phyloP scores from a whole-genome alignment of 768 basidiomycete genomes.

The Tephrocybe sp. region DNA sequence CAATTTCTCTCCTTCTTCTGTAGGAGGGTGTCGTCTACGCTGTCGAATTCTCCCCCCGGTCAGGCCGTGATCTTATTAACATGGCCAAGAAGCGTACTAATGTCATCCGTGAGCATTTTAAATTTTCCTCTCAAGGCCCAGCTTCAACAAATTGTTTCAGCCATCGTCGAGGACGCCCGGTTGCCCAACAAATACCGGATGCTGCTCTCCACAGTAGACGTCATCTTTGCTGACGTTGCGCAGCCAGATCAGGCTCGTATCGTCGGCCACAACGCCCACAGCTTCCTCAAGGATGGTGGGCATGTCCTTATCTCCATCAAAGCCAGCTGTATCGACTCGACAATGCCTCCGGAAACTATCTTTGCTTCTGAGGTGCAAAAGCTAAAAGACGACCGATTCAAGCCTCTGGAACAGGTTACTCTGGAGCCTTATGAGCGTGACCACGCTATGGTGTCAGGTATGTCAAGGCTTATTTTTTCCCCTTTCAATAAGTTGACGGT shows the following conservation, averaged over 20 bases:
- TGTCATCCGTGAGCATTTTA: constrained; percentile 76
- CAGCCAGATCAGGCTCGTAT: constrained; percentile 99
- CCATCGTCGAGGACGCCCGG: constrained; percentile 97
- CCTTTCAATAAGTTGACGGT: not conserved
- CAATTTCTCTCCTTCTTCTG: constrained; percentile 12
- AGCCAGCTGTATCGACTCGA: constrained; percentile 98
- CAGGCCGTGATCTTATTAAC: constrained; percentile 95
- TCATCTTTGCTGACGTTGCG: constrained; percentile 97
- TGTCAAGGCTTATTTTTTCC: constrained; percentile 18
- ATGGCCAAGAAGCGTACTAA: constrained; percentile 99
- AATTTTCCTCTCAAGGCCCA: not conserved
- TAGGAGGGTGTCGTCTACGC: constrained; percentile 97
- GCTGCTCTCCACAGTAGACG: constrained; percentile 92
- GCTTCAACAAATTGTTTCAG: constrained; percentile 32
- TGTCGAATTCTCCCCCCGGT: constrained; percentile 95
- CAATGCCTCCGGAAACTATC: constrained; percentile 83
- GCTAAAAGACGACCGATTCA: constrained; percentile 76
- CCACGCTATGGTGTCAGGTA: constrained; percentile 87
- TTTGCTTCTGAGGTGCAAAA: constrained; percentile 86
- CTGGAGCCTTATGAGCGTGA: constrained; percentile 91
- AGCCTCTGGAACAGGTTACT: constrained; percentile 94
- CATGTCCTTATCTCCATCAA: constrained; percentile 97
- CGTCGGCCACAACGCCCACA: constrained; percentile 87
- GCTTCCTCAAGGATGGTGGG: constrained; percentile 93
- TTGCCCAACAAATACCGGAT: constrained; percentile 96